Evolutionary conservation across 148 eudicot species (phyloP), one percentile per base, ranked within the genome.

Genomic region (Spergularia bocconei): DNA sequence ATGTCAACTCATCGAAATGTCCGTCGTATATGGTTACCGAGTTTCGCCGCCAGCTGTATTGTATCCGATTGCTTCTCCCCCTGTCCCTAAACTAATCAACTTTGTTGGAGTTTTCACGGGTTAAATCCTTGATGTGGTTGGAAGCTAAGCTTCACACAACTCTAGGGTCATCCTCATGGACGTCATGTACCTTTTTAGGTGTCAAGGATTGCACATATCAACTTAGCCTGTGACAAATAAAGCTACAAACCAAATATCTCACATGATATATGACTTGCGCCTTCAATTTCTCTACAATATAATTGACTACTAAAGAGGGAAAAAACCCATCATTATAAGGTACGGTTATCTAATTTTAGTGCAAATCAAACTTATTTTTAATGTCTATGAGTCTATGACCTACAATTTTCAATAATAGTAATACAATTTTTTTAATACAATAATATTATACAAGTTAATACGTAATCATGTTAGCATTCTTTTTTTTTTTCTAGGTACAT

Each of bases 91-190:
- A 29, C 2, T 29, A 29, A 29, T 29, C 29, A 50, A 48, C 14
- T 68, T 55, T 19, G 67, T 48, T 50, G 50, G 11, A 12, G 0
- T 60, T 19, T 29, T 77, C 79, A 77, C 79, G 79, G 54, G 79
- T 77, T 50, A 77, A 44, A 60, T 70, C 48, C 23, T 38, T 50
- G 29, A 17, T 15, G 47, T 69, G 69, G 79, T 69, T 77, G 74
- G 73, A 76, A 68, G 36, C 44, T 48, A 47, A 67, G 62, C 39
- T 29, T 50, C 72, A 59, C 56, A 61, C 61, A 50, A 54, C 19
- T 76, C 9, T 21, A 29, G 36, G 36, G 36, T 29, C 36, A 29
- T 29, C 36, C 48, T 44, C 10, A 13, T 51, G 7, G 36, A 29
- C 36, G 36, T 29, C 36, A 29, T 29, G 36, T 29, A 51, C 61